These are phyloP conservation scores for Lathyrus tuberosus DNA, from an alignment of 306 rosid species.

Conservation along the genomic window DNA sequence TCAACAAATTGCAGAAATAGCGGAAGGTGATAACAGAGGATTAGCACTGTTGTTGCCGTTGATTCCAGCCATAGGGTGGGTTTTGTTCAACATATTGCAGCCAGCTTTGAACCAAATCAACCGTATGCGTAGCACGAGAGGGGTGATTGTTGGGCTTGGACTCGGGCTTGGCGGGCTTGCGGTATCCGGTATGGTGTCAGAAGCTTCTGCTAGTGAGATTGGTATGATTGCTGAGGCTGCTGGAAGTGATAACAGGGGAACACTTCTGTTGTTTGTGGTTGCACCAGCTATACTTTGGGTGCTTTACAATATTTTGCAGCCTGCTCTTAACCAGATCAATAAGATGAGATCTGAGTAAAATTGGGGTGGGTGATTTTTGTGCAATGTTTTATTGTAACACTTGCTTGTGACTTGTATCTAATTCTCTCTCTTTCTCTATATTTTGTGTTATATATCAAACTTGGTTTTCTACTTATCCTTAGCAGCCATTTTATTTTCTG, in stretches of 20 bases:
- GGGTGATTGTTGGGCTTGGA: slow-evolving; percentile 45
- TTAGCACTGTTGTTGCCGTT: slow-evolving; percentile 69
- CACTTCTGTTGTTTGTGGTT: slow-evolving; percentile 76
- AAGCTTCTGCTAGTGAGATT: slow-evolving; percentile 65
- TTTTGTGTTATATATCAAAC: slow-evolving; percentile 10
- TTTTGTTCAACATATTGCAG: slow-evolving; percentile 84
- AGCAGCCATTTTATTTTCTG: not conserved
- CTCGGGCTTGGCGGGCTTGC: slow-evolving; percentile 41
- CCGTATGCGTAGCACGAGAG: slow-evolving; percentile 66
- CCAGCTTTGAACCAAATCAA: slow-evolving; percentile 84
- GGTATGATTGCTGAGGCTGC: slow-evolving; percentile 63
- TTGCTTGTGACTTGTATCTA: slow-evolving; percentile 43
- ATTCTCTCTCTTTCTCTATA: not conserved
- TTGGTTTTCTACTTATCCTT: slow-evolving; percentile 4
- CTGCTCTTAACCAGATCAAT: slow-evolving; percentile 90
- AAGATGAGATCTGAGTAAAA: slow-evolving; percentile 79
- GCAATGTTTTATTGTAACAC: slow-evolving; percentile 30
- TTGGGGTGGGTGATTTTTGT: too few relatives aligned
- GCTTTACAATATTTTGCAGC: slow-evolving; percentile 81
- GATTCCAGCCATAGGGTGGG: slow-evolving; percentile 90
- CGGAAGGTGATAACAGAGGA: slow-evolving; percentile 88
- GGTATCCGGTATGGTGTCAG: slow-evolving; percentile 49
- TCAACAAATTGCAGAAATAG: slow-evolving; percentile 72
- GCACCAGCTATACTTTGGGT: slow-evolving; percentile 89
- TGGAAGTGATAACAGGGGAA: slow-evolving; percentile 65